Evolutionary conservation across 352 stramenopile species (phyloP).

Genomic region (Phytophthora megakarya): DNA sequence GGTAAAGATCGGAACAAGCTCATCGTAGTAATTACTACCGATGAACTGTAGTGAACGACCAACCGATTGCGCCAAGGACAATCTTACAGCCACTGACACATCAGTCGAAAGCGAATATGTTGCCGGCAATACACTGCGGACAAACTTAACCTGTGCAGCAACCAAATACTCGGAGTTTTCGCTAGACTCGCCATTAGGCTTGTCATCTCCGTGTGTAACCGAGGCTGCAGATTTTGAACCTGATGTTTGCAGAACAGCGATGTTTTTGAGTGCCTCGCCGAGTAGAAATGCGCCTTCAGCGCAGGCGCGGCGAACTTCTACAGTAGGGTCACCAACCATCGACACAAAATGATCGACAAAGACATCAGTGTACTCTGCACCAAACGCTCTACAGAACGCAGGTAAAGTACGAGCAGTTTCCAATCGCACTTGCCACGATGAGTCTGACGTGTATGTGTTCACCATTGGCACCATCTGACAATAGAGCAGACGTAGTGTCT

Average conservation of each 20-base stretch:
- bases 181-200: constrained; percentile 7
- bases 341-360: constrained; percentile 90
- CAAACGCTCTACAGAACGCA: constrained; percentile 79
- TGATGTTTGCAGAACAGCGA: constrained; percentile 42
- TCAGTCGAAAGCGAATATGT: constrained; percentile 82
- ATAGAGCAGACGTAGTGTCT: constrained; percentile 68
- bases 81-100: constrained; percentile 74
- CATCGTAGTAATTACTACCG: constrained; percentile 69
- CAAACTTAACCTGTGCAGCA: constrained; percentile 78
- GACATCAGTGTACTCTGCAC: constrained; percentile 79
- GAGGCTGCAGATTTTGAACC: constrained; percentile 14
- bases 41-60: constrained; percentile 77
- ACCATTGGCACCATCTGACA: constrained; percentile 88
- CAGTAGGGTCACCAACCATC: constrained; percentile 82
- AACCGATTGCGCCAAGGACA: constrained; percentile 76
- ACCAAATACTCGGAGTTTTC: constrained; percentile 44
- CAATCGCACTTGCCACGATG: constrained; percentile 87
- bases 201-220: constrained; percentile 10
- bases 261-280: constrained; percentile 60
- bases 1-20: constrained; percentile 83
- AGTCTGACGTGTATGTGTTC: constrained; percentile 88
- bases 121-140: constrained; percentile 75
- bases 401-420: constrained; percentile 77
- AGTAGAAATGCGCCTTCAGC: constrained; percentile 71
- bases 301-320: constrained; percentile 82